Evolutionary conservation across 169 alveolate species (phyloP), one percentile per base, ranked within the genome.

Genomic region (Eimeria zaria): DNA sequence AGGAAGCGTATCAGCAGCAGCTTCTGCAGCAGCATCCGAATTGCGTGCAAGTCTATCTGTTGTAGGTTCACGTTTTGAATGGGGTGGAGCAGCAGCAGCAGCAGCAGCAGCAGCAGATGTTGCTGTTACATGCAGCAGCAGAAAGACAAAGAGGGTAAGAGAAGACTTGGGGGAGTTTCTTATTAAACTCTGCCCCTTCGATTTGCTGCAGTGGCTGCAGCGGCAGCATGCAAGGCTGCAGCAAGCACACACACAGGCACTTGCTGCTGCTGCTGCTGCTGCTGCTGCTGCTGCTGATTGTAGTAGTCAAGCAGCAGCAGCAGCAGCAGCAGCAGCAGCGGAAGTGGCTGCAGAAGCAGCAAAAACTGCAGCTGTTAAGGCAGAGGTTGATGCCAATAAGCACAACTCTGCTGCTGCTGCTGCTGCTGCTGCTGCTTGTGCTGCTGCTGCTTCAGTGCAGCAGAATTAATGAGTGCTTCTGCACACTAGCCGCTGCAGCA

Each of bases 121-220:
- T 22, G 44, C 41, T 27, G 51, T 81, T 46, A 81, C 90, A 11
- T 51, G 90, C 90, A 36, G 90, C 90, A 81, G 90, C 90, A 44
- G 90, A 27, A 58, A 62, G 36, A 36, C 51, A 48, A 18, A 9
- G 71, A 36, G 90, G 22, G 27, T 81, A n/a, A 9, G 90, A n/a
- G 90, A 81, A 53, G 90, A 81, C 30, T 4, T 81, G 2, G 36
- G n/a, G 55, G 69, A 20, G 0, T 81, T 46, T 46, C 48, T 81
- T 18, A 2, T 27, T 7, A 12, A 48, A 41, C 90, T 81, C 22
- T 81, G 90, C 24, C 90, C 90, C 11, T 51, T 27, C 27, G 90
- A 81, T 62, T 27, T 48, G n/a, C 46, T 81, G 41, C n/a, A 39
- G 44, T 81, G 90, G 90, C 90, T 81, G 51, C 62, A 81, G 90